Evolutionary conservation across 257 asterid genomes (phyloP), one percentile per base, ranked within the genome.

Genomic region (Salvia miltiorrhiza): DNA sequence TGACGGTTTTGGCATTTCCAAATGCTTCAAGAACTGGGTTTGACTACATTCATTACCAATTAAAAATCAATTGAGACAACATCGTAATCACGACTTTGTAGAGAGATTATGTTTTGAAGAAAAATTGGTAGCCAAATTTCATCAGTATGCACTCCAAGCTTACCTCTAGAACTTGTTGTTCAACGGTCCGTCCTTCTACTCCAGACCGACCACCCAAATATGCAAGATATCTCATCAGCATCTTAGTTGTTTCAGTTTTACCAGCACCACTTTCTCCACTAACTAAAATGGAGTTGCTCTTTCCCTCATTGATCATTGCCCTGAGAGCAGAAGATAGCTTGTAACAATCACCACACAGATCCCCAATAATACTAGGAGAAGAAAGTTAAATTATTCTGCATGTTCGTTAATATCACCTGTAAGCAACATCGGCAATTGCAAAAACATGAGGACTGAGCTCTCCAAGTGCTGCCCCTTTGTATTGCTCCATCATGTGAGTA

Each of bases 181-280:
- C 97, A 60, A 90, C 97, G 40, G 97, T 90, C 19, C 97, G 81
- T 72, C 97, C 97, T 86, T 90, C 97, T 54, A 90, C 94, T 49
- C 97, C 97, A 40, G 95, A 84, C 21, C 97, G 90, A 37, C 97
- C 97, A 37, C 97, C 97, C 77, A 90, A 82, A 77, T 85, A 67
- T 63, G 97, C 97, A 79, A 90, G 93, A 82, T 90, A 90, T 54
- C 96, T 83, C 97, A 90, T 90, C 41, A 90, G 87, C 97, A 90
- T 90, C 81, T 90, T 90, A 13, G 97, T 90, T 28, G 97, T 90
- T 79, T 90, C 97, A 74, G 97, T 90, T 73, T 90, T 90, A 66
- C 97, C 97, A 57, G 97, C 97, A 76, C 97, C 97, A 79, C 97
- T 90, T 82, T 90, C 97, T 73, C 97, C 97, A 79, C 97, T 90